A percentile compares a stretch with the other conserved stretches of the same genome.
These are phyloP conservation scores for Ogataea paraovalis DNA, from an alignment of 805 yeast genomes.

Conservation along the genomic window DNA sequence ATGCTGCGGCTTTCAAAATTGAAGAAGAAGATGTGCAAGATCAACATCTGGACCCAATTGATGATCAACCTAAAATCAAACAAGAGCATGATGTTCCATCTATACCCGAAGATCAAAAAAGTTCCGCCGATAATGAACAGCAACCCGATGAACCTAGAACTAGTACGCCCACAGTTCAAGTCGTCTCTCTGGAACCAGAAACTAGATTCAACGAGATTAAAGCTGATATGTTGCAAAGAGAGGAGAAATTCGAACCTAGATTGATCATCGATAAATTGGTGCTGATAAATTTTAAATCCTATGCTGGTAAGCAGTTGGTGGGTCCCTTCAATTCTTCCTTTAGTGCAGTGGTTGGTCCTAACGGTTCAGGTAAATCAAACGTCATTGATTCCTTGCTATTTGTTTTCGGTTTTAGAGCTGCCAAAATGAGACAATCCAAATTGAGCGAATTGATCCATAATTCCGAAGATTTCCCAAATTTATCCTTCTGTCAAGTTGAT, in stretches of 20 bases:
- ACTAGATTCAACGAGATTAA: not conserved
- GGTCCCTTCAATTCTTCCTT: conserved; percentile 95
- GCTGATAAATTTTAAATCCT: conserved; percentile 85
- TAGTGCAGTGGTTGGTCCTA: conserved; percentile 97
- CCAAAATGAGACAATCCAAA: conserved; percentile 94
- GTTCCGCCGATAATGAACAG: too few relatives aligned
- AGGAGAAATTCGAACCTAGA: conserved; percentile 36
- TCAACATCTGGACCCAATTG: too few relatives aligned
- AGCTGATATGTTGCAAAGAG: not conserved
- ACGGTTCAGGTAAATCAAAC: conserved; percentile 96
- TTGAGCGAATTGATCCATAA: conserved; percentile 90
- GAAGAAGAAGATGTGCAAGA: not conserved
- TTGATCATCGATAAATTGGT: conserved; percentile 72
- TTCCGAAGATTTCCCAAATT: conserved; percentile 65
- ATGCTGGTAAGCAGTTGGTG: conserved; percentile 87
- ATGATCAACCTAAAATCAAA: not conserved
- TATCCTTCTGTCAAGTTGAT: conserved; percentile 83
- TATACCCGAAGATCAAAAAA: not conserved
- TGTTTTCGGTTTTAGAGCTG: conserved; percentile 95
- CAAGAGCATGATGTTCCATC: not conserved
- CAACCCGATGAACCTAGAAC: too few relatives aligned
- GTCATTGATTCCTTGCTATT: conserved; percentile 97
- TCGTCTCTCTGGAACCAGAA: not conserved
- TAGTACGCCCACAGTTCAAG: too few relatives aligned
- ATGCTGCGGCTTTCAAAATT: too few relatives aligned